Base-by-base conservation (phyloP, 192 early-diverging fungal species). In the Umbelopsis ramanniana region DNA sequence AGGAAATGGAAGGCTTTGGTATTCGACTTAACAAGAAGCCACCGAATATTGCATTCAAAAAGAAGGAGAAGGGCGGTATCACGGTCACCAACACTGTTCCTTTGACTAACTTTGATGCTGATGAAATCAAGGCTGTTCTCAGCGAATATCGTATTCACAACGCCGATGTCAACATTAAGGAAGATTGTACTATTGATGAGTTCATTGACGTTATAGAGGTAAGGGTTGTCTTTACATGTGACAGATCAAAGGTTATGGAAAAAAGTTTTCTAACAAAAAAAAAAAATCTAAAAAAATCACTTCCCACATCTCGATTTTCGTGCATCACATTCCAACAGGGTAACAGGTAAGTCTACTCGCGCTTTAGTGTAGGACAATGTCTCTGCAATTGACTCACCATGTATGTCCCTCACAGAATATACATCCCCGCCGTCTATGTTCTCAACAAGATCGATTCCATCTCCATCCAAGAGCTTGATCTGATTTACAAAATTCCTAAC, bases 361-460 rank as follows among this genome's bases (percentile, higher is more conserved):
- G 38, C 2, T 17, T 33, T 22, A 37, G 19, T 10, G n/a, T 23
- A 48, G 4, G 38, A 26, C 21, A 23, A 22, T 6, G 23, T 47
- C 0, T 12, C 12, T 52, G 21, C 29, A 29, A 4, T n/a, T 19
- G 46, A 68, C 8, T 38, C 33, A 69, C 26, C 69, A n/a, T 57
- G 57, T 74, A 35, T 10, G 52, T 71, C 4, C 67, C 52, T n/a
- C 40, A 12, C 52, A 76, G 97, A 26, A 90, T 97, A n/a, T 99
- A 99, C 84, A 93, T 99, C 53, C 97, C 97, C 12, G 88, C 88
- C 68, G 83, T 98, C 46, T 99, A 99, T 72, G 96, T 99, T 21
- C 84, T 99, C 57, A 99, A 99, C 92, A 99, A 99, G 86, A 98
- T 99, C 76, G 94, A 96, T 82, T 94, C 95, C 81, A 97, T 97